A percentile compares a stretch with the other conserved stretches of the same genome.
These are phyloP conservation scores for Carex kokanica DNA, from an alignment of 176 grass and related monocot species.

Conservation along the genomic window DNA sequence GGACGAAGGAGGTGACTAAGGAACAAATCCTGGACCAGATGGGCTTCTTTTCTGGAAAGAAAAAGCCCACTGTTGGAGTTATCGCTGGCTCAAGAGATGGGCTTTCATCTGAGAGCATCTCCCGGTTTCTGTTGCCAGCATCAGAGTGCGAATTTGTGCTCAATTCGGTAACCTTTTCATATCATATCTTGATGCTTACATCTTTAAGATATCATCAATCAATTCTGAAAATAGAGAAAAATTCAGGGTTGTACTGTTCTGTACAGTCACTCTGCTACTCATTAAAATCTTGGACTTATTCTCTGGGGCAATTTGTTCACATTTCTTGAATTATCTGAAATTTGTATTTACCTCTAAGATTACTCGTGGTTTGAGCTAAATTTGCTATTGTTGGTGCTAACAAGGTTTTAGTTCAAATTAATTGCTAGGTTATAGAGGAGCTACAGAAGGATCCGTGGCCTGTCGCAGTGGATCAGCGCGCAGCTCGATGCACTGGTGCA, in stretches of 20 bases:
- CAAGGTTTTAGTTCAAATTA: background rate
- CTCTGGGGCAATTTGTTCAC: background rate
- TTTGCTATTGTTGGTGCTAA: background rate
- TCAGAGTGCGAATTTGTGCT: slow-evolving; percentile 93
- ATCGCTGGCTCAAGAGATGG: slow-evolving; percentile 69
- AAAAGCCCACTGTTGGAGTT: slow-evolving; percentile 66
- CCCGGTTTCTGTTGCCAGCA: slow-evolving; percentile 79
- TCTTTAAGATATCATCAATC: background rate
- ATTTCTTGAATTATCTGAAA: background rate
- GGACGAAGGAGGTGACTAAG: slow-evolving; percentile 78
- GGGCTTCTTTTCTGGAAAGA: slow-evolving; percentile 68
- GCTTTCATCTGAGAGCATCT: slow-evolving; percentile 65
- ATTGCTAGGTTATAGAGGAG: slow-evolving; percentile 76
- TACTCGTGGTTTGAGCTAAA: background rate
- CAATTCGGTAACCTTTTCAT: slow-evolving; percentile 53
- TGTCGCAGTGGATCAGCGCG: slow-evolving; percentile 62
- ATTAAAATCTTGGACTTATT: background rate
- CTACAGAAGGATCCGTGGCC: slow-evolving; percentile 88
- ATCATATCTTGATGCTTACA: background rate
- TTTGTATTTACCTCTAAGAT: background rate
- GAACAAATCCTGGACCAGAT: slow-evolving; percentile 94
- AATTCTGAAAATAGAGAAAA: background rate
- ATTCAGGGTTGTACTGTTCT: background rate
- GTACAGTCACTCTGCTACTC: slow-evolving; percentile 6
- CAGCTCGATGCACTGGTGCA: slow-evolving; percentile 76